Base-by-base conservation (phyloP, 768 basidiomycete species). In the Boletus sp. region DNA sequence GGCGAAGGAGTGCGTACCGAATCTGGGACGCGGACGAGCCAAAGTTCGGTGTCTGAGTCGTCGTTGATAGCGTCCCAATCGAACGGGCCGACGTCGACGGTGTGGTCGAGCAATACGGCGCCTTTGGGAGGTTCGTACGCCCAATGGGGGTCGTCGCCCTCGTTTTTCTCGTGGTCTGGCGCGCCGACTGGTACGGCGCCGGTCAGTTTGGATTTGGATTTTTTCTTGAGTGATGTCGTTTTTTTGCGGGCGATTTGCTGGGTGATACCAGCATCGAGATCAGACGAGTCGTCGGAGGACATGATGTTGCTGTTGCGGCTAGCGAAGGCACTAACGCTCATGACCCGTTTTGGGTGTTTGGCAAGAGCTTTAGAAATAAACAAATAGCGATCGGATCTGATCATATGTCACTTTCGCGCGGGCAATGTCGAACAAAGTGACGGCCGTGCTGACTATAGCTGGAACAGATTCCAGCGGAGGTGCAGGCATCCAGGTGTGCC, bases 401-500 rank as follows among this genome's bases (percentile, higher is more conserved):
- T 24, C 24, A 24, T 24, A 1, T 24, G 2, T 24, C 24, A 24
- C n/a, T n/a, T 40, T 44, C 45, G 30, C 28, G 10, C 3, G 41
- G 18, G 17, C 14, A 10, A 70, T 61, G 66, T 36, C 36, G 1
- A 42, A 30, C 35, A 29, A 36, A 5, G 33, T 56, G 4, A 76
- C 73, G 2, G 69, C 78, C 1, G 75, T 89, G 1, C 67, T 92
- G 53, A 88, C 89, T 0, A 90, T 92, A 8, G 89, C 90, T 18
- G 88, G 92, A 8, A 85, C 90, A 14, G 94, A 95, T 65, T 83
- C 86, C 2, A 82, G 89, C 32, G 92, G 91, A 24, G 93, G 94
- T 1, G 93, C 94, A 32, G 94, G 94, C 0, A 92, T 97, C 28
- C 94, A 95, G 77, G 91, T 88, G 59, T 61, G 73, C 42, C 6